Evolutionary conservation across 2,329 filamentous ascomycete genomes (phyloP).

Genomic region (Neofusicoccum kwambonambiense): DNA sequence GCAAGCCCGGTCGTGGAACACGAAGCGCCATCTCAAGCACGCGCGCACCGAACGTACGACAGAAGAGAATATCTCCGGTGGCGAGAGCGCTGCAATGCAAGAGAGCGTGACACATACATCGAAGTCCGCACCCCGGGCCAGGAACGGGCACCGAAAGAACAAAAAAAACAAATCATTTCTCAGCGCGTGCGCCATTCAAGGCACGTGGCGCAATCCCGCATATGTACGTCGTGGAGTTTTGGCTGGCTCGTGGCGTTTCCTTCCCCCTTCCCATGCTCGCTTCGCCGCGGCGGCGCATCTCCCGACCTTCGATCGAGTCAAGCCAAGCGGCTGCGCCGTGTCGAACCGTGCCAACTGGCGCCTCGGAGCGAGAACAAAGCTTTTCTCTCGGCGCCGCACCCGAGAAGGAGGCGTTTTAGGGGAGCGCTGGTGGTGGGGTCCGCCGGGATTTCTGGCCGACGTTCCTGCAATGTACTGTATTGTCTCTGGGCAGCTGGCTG

Average conservation of each 20-base stretch:
- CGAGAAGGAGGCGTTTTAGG: not conserved
- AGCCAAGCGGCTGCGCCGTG: too few relatives aligned
- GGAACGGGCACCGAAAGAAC: not conserved
- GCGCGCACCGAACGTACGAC: not conserved
- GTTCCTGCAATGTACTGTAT: not conserved
- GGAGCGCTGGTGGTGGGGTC: not conserved
- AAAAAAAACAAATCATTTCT: not conserved
- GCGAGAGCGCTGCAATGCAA: not conserved
- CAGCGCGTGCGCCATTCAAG: too few relatives aligned
- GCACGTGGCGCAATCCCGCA: too few relatives aligned
- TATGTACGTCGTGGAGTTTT: too few relatives aligned
- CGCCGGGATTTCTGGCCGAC: constrained; percentile 1
- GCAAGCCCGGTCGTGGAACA: not conserved
- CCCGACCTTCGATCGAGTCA: too few relatives aligned
- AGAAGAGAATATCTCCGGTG: not conserved
- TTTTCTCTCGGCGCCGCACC: constrained; percentile 3
- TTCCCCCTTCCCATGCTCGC: too few relatives aligned
- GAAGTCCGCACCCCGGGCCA: too few relatives aligned
- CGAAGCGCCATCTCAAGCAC: not conserved
- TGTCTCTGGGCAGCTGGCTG: not conserved
- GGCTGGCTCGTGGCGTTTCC: too few relatives aligned
- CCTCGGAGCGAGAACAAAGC: not conserved
- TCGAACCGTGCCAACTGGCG: too few relatives aligned
- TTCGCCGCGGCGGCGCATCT: too few relatives aligned
- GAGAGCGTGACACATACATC: not conserved